Evolutionary conservation across 2,329 filamentous ascomycete species (phyloP).

Genomic region (Colletotrichum australisinense): DNA sequence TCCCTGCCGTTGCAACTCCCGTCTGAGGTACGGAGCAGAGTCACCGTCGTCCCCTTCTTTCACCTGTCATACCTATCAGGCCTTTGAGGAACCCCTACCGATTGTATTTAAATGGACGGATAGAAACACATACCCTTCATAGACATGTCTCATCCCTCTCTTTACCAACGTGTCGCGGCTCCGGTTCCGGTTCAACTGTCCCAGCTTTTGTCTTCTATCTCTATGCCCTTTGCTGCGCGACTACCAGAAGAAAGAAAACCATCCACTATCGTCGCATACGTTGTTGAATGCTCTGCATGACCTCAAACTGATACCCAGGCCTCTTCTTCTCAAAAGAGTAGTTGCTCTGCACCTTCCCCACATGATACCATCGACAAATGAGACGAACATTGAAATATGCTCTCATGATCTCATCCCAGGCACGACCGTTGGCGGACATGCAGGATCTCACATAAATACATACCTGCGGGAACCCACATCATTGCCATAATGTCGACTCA

Average conservation of each 20-base stretch:
- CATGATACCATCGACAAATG: not conserved
- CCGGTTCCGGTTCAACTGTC: not conserved
- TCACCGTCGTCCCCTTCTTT: no score
- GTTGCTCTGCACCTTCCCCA: not conserved
- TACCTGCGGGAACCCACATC: not conserved
- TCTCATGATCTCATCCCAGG: not conserved
- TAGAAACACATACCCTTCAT: not conserved
- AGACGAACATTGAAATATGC: not conserved
- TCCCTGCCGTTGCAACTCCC: conserved; percentile 15
- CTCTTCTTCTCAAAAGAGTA: no score
- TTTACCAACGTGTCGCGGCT: not conserved
- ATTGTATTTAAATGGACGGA: not conserved
- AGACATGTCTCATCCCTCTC: not conserved
- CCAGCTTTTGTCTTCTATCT: not conserved
- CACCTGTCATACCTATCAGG: not conserved
- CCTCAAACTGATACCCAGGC: not conserved
- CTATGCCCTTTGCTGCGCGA: no score
- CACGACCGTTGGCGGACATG: not conserved
- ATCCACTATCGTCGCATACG: not conserved
- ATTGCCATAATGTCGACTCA: not conserved
- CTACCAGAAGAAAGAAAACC: no score
- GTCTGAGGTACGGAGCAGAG: not conserved
- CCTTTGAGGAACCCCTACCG: not conserved
- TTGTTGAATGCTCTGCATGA: not conserved
- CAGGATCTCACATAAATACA: not conserved